Percentiles rank a stretch among this genome's conserved stretches.
These are phyloP conservation scores for Kodamaea sagamina DNA, from an alignment of 805 yeast species.

Conservation along the genomic window DNA sequence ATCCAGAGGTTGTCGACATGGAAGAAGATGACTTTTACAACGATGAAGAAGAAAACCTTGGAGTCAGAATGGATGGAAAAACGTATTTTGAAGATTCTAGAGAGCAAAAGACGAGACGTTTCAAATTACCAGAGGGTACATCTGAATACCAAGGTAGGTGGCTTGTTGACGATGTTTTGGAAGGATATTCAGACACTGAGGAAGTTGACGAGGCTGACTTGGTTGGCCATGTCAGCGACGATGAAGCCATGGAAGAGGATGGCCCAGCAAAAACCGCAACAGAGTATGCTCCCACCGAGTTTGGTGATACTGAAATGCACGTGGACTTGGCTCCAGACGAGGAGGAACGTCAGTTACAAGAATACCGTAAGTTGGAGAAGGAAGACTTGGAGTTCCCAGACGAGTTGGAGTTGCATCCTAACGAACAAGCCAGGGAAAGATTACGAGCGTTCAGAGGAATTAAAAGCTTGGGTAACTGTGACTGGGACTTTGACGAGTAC, in stretches of 20 bases:
- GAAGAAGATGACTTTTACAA: conserved; percentile 30
- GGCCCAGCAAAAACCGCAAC: conserved; percentile 31
- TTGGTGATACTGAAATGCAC: conserved; percentile 54
- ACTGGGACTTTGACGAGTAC: conserved; percentile 85
- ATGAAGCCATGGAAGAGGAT: conserved; percentile 34
- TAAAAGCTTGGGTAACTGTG: conserved; percentile 73
- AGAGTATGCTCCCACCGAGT: conserved; percentile 48
- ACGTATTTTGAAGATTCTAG: conserved; percentile 43
- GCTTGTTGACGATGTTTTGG: conserved; percentile 61
- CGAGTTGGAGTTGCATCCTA: conserved; percentile 83
- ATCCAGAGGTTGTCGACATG: conserved; percentile 56
- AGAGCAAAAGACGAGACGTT: conserved; percentile 25
- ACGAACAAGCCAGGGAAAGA: conserved; percentile 72
- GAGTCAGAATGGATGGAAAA: conserved; percentile 60
- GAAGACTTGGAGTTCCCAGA: conserved; percentile 96
- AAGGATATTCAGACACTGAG: conserved; percentile 46
- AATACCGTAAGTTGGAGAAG: conserved; percentile 65
- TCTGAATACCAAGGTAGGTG: conserved; percentile 78
- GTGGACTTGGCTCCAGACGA: conserved; percentile 80
- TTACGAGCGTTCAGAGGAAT: conserved; percentile 83
- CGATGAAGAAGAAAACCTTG: conserved; percentile 33
- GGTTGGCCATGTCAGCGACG: conserved; percentile 21
- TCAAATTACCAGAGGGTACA: conserved; percentile 64
- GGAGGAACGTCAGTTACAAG: conserved; percentile 72
- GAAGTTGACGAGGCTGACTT: conserved; percentile 42